Percentiles rank a stretch among this genome's conserved stretches.
These are phyloP conservation scores for Cucurbita ficifolia DNA, from an alignment of 306 rosid genomes.

Conservation along the genomic window DNA sequence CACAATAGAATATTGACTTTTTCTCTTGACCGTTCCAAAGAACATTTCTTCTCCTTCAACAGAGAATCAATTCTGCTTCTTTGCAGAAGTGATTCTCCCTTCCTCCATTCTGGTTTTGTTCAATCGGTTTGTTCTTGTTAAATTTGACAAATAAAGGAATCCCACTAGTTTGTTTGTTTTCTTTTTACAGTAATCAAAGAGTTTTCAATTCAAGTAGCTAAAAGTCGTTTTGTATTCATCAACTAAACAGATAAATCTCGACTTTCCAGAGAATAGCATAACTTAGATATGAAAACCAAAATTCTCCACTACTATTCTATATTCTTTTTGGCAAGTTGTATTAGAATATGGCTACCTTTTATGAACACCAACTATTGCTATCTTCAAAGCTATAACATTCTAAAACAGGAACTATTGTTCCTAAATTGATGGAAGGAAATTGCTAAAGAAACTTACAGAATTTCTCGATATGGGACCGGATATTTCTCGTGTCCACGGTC, in stretches of 20 bases:
- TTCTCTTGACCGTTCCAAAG: background rate
- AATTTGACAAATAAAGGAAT: background rate
- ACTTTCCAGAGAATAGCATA: constrained; percentile 1
- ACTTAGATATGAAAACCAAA: background rate
- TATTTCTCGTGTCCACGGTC: background rate
- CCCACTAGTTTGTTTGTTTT: background rate
- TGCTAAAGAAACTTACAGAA: background rate
- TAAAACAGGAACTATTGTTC: background rate
- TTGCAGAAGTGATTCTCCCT: background rate
- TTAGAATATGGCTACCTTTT: background rate
- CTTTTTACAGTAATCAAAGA: background rate
- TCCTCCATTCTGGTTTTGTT: background rate
- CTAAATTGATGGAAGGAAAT: background rate
- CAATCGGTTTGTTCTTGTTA: background rate
- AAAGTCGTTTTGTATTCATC: background rate
- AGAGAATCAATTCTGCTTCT: background rate
- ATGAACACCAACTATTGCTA: background rate
- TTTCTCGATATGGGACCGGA: background rate
- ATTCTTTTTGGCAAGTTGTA: constrained; percentile 1
- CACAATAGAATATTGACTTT: background rate
- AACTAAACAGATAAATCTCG: background rate
- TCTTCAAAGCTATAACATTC: background rate
- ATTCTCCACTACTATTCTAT: background rate
- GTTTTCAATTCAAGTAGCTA: background rate
- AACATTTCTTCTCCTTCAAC: background rate